Evolutionary conservation across 2,329 filamentous ascomycete genomes (phyloP).

Genomic region (Curvularia hawaiiensis): DNA sequence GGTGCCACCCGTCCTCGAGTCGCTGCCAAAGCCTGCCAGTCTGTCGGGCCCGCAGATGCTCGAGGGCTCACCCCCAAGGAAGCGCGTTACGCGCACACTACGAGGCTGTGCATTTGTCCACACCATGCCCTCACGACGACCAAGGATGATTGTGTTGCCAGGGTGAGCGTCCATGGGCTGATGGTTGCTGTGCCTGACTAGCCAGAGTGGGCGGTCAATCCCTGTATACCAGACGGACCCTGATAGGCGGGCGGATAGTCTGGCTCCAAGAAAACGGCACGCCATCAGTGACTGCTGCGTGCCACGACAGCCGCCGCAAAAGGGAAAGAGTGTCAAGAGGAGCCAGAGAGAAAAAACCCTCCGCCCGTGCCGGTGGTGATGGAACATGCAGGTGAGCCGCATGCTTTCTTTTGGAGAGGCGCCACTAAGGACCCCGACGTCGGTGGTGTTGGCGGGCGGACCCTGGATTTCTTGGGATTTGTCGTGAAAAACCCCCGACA

Average conservation of each 20-base stretch:
- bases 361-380: background rate
- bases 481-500: conserved; percentile 12
- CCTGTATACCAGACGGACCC: conserved; percentile 11
- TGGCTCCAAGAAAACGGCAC: background rate
- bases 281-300: background rate
- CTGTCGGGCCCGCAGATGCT: background rate
- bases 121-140: background rate
- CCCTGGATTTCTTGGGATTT: conserved; percentile 8
- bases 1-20: background rate
- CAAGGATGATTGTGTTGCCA: conserved; percentile 3
- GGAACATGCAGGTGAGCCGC: background rate
- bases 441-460: conserved; percentile 5
- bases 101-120: conserved; percentile 4
- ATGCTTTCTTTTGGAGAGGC: conserved; percentile 5
- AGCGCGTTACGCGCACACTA: background rate
- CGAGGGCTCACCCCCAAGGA: background rate
- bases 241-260: conserved; percentile 7
- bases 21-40: background rate
- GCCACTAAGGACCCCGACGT: background rate
- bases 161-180: conserved; percentile 5
- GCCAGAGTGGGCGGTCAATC: conserved; percentile 5
- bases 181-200: conserved; percentile 12
- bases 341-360: background rate
- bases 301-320: background rate
- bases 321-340: background rate